Evolutionary conservation across 202 grass and related monocot genomes (phyloP).

Genomic region (Saccharum hybrid): DNA sequence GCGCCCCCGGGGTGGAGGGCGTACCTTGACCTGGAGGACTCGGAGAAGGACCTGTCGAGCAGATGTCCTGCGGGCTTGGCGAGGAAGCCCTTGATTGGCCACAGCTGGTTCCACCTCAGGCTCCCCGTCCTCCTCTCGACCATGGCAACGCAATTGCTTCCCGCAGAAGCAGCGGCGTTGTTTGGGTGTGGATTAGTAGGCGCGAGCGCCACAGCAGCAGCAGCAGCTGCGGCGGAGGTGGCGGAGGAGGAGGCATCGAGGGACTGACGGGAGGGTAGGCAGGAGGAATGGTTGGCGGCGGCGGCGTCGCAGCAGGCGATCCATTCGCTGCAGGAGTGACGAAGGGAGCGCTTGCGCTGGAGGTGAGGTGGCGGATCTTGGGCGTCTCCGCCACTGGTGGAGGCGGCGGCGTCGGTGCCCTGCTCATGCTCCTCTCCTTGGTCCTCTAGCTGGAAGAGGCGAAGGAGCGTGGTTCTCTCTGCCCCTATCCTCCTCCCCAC

Average conservation of each 20-base stretch:
- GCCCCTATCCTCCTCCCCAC: not conserved
- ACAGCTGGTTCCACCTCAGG: conserved; percentile 43
- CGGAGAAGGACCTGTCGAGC: conserved; percentile 62
- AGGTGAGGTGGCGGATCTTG: conserved; percentile 34
- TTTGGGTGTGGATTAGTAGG: not conserved
- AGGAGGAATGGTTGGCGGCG: conserved; percentile 51
- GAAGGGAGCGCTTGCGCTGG: conserved; percentile 59
- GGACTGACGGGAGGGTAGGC: conserved; percentile 66
- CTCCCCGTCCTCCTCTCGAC: conserved; percentile 47
- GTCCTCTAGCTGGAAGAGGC: conserved; percentile 72
- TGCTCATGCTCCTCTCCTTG: conserved; percentile 15
- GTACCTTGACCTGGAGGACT: conserved; percentile 52
- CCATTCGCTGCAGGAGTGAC: conserved; percentile 67
- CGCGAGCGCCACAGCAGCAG: not conserved
- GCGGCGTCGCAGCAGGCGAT: conserved; percentile 58
- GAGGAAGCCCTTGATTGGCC: conserved; percentile 54
- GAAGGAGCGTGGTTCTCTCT: conserved; percentile 55
- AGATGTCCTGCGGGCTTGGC: conserved; percentile 38
- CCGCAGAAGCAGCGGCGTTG: not conserved
- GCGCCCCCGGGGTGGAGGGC: conserved; percentile 2
- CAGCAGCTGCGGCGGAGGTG: not conserved
- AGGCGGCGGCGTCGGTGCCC: not conserved
- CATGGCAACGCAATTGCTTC: conserved; percentile 9
- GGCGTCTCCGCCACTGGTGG: not conserved
- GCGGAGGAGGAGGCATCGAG: conserved; percentile 48